phyloP scores from a whole-genome alignment of 1,139 yeast genomes.

The Nakaseomyces delphensis region DNA sequence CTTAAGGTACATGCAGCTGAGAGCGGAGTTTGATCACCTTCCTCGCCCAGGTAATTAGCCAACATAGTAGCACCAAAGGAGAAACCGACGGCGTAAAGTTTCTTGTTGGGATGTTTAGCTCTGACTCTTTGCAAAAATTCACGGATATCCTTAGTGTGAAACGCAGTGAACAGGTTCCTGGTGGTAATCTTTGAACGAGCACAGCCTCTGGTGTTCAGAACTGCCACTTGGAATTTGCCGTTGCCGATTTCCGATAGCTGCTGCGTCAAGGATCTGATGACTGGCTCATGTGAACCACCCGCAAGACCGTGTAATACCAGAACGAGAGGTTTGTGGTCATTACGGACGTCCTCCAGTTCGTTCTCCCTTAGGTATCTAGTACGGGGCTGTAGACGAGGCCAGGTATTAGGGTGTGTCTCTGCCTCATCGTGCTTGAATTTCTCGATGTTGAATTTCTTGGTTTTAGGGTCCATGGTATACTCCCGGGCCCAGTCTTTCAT shows the following conservation, averaged over 20 bases:
- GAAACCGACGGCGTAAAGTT: slow-evolving; percentile 69
- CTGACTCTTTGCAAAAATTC: slow-evolving; percentile 48
- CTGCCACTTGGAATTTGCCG: slow-evolving; percentile 53
- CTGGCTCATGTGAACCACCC: slow-evolving; percentile 87
- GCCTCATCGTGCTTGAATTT: slow-evolving; percentile 43
- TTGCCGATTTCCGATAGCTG: slow-evolving; percentile 26
- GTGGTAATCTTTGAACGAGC: slow-evolving; percentile 72
- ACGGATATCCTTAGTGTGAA: slow-evolving; percentile 65
- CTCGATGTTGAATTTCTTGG: slow-evolving; percentile 30
- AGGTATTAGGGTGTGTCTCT: slow-evolving; percentile 53
- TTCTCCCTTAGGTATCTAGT: slow-evolving; percentile 57
- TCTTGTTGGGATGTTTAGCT: slow-evolving; percentile 56
- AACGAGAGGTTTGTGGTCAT: slow-evolving; percentile 51
- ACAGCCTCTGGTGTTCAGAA: slow-evolving; percentile 79
- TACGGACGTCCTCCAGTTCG: slow-evolving; percentile 36
- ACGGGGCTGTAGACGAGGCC: slow-evolving; percentile 72
- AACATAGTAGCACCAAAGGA: slow-evolving; percentile 82
- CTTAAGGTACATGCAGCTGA: slow-evolving; percentile 63
- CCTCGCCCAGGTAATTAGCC: slow-evolving; percentile 72
- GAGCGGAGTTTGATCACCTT: slow-evolving; percentile 45
- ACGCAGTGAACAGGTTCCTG: slow-evolving; percentile 65
- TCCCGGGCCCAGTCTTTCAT: slow-evolving; percentile 34
- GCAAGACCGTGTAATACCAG: slow-evolving; percentile 77
- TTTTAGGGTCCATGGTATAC: slow-evolving; percentile 32
- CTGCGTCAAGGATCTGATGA: slow-evolving; percentile 55